phyloP scores from a whole-genome alignment of 768 basidiomycete genomes.

The Naganishia vishniacii region DNA sequence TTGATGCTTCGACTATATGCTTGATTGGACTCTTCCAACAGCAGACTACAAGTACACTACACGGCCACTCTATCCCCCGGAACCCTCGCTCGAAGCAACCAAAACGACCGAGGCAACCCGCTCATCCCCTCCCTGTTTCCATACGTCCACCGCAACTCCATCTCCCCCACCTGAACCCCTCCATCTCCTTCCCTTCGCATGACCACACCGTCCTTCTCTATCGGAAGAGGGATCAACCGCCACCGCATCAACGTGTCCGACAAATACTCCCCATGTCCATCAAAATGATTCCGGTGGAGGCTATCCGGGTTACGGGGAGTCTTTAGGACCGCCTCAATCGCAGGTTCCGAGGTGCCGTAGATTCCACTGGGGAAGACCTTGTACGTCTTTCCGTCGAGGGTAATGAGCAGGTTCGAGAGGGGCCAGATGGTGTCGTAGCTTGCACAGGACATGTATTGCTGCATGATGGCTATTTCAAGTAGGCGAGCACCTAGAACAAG shows the following conservation, averaged over 20 bases:
- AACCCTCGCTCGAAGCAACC: background rate
- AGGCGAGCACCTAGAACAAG: too few relatives aligned
- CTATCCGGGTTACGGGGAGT: too few relatives aligned
- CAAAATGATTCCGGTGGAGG: background rate
- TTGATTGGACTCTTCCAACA: background rate
- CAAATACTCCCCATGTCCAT: background rate
- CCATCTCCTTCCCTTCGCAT: background rate
- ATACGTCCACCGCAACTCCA: background rate
- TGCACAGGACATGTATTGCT: too few relatives aligned
- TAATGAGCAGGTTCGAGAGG: background rate
- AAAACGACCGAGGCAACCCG: conserved; percentile 4
- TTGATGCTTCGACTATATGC: too few relatives aligned
- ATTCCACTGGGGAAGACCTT: background rate
- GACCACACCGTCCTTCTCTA: background rate
- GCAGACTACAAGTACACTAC: background rate
- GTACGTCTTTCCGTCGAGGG: background rate
- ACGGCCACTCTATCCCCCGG: background rate
- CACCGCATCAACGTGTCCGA: background rate
- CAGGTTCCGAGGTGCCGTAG: background rate
- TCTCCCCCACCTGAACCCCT: background rate
- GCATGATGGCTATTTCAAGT: background rate
- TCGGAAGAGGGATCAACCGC: background rate
- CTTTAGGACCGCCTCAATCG: background rate
- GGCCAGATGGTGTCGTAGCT: background rate
- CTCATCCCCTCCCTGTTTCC: background rate